A percentile compares a stretch with the other conserved stretches of the same genome.
Conservation (phyloP, 495 filamentous ascomycete species). For the Clavariopsis aquatica region DNA sequence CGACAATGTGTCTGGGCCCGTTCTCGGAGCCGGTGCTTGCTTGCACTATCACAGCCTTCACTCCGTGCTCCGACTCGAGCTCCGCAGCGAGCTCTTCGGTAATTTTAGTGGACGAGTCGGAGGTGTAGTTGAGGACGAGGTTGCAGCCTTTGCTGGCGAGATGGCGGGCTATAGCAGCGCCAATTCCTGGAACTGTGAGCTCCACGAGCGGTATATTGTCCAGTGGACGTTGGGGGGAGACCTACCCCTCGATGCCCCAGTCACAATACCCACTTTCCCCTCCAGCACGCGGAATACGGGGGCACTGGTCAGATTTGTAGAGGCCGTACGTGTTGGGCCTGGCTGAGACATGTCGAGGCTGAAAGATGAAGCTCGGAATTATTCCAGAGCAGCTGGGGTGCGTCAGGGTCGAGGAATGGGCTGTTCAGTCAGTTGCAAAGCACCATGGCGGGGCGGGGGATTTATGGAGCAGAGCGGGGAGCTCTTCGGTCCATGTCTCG, state of each 20-base stretch:
- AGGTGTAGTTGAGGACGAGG: slow-evolving; percentile 49
- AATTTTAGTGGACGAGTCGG: slow-evolving; percentile 45
- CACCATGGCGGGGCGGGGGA: slow-evolving; percentile 11
- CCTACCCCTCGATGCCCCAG: slow-evolving; percentile 45
- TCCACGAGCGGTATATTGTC: background rate
- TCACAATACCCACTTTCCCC: slow-evolving; percentile 46
- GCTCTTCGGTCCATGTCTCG: slow-evolving; percentile 25
- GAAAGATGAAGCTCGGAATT: too few relatives aligned
- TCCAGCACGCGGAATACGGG: slow-evolving; percentile 35
- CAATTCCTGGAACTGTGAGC: slow-evolving; percentile 65
- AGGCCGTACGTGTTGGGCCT: slow-evolving; percentile 21
- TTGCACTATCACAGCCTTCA: slow-evolving; percentile 55
- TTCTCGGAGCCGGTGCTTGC: slow-evolving; percentile 57
- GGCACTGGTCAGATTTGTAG: slow-evolving; percentile 35
- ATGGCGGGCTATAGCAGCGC: slow-evolving; percentile 78
- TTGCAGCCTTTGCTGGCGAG: slow-evolving; percentile 52
- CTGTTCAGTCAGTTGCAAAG: slow-evolving; percentile 7
- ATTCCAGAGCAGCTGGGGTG: too few relatives aligned
- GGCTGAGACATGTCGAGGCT: slow-evolving; percentile 33
- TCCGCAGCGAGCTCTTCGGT: slow-evolving; percentile 46
- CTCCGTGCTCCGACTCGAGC: slow-evolving; percentile 41
- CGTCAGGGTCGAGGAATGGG: too few relatives aligned
- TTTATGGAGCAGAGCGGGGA: background rate
- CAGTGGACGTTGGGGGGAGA: background rate
- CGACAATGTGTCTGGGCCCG: slow-evolving; percentile 49